Evolutionary conservation across 257 asterid genomes (phyloP).

Genomic region (Plectranthus barbatus): DNA sequence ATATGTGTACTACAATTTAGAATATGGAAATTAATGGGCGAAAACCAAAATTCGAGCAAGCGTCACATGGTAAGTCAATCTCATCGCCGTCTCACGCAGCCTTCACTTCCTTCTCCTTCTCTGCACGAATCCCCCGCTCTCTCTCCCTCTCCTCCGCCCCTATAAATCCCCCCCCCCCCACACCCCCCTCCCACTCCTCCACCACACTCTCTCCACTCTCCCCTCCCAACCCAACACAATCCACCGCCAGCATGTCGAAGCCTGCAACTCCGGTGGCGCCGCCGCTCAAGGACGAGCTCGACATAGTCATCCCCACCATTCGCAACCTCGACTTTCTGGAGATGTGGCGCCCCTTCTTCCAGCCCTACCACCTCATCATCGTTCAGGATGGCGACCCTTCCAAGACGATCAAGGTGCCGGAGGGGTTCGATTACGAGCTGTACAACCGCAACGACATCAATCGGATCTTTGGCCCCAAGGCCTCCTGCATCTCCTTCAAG

Average conservation of each 20-base stretch:
- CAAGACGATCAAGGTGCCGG: constrained; percentile 31
- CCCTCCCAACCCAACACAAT: no score
- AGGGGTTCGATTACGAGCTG: constrained; percentile 45
- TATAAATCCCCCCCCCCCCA: neutral
- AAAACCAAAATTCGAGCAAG: no score
- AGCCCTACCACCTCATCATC: constrained; percentile 42
- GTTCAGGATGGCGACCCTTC: no score
- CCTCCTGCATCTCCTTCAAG: constrained; percentile 51
- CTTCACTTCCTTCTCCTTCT: no score
- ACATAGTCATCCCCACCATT: constrained; percentile 42
- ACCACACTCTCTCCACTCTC: no score
- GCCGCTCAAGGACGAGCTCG: constrained; percentile 40
- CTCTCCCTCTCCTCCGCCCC: constrained; percentile 7
- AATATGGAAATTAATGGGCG: no score
- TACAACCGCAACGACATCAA: constrained; percentile 44
- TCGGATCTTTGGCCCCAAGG: constrained; percentile 44
- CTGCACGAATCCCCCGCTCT: neutral
- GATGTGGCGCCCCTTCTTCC: no score
- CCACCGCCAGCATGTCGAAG: constrained; percentile 22
- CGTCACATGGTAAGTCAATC: neutral
- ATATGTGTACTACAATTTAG: no score
- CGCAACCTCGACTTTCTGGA: constrained; percentile 41
- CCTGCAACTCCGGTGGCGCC: constrained; percentile 31
- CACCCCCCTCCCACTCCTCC: neutral
- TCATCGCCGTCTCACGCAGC: no score